Evolutionary conservation across 495 filamentous ascomycete species (phyloP).

Genomic region (Pyronema domesticum): DNA sequence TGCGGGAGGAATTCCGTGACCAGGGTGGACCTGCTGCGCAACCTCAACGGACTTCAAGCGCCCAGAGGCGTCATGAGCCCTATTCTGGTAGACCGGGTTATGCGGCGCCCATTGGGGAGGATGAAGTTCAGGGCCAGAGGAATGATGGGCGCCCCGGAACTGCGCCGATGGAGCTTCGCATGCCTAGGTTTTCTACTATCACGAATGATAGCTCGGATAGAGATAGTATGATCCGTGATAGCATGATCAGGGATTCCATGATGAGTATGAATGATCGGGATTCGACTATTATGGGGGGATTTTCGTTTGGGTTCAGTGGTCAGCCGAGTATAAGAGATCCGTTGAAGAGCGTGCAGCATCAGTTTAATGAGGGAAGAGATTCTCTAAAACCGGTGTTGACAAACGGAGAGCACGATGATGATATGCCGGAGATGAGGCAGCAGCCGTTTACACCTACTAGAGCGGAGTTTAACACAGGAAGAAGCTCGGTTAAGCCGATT

Average conservation of each 20-base stretch:
- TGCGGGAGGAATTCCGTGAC: too few species aligned
- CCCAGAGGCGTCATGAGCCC: neutral
- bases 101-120: neutral
- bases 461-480: neutral
- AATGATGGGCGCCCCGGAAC: neutral
- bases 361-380: conserved; percentile 1
- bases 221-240: conserved; percentile 14
- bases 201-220: conserved; percentile 15
- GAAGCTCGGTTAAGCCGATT: neutral
- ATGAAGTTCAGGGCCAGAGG: neutral
- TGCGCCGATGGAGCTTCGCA: neutral
- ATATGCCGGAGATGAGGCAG: neutral
- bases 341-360: neutral
- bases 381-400: neutral
- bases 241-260: conserved; percentile 1
- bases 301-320: conserved; percentile 2
- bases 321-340: neutral
- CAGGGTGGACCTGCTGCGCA: too few species aligned
- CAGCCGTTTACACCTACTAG: neutral
- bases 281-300: conserved; percentile 4
- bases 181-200: conserved; percentile 7
- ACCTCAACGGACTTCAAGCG: too few species aligned
- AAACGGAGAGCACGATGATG: neutral
- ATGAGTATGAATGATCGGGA: neutral
- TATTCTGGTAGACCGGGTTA: neutral